Evolutionary conservation across 2,329 filamentous ascomycete genomes (phyloP), one percentile per base, ranked within the genome.

Genomic region (Penicillium sp.): DNA sequence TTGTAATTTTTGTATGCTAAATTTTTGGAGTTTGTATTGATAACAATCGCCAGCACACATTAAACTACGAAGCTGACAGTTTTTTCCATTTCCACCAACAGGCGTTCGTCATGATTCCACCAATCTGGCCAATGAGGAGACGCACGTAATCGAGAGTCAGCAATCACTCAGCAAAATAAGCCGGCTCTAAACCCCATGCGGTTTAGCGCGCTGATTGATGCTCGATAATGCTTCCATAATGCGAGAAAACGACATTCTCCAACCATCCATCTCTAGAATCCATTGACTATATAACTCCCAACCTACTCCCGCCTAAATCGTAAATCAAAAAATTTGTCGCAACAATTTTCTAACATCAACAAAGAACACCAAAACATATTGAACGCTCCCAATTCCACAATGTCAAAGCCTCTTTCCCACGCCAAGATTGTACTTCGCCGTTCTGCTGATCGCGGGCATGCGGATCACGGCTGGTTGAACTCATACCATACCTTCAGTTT

Each of bases 401-500:
- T 88, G 84, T 81, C 85, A 51, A 86, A 84, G 72, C 77, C 82
- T 34, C 83, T 89, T 56, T 74, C 80, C 33, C 83, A 88, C 73
- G 87, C 86, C 64, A 90, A 89, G 67, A 88, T 95, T 76, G 84
- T 83, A 33, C 87, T 88, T 49, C 89, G 92, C 60, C 85, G 84
- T 54, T 94, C 89, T 63, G 79, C 81, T 55, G 80, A 83, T 40
- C 84, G 92, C 48, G 91, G 91, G 28, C 88, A 92, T 72, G 83
- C 85, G 31, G 85, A 95, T 71, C 90, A 95, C 72, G 90, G 89
- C 72, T 96, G 91, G 91, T 83, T 96, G 8, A 89, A 93, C 76
- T 88, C 87, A 7, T 94, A 89, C 77, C 91, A 95, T 78, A 90
- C 87, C 59, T 95, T 96, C 79, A 88, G 84, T 66, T 95, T 96